Conservation (phyloP, 176 grass and related monocot genomes). For the Alopecurus myosuroides region DNA sequence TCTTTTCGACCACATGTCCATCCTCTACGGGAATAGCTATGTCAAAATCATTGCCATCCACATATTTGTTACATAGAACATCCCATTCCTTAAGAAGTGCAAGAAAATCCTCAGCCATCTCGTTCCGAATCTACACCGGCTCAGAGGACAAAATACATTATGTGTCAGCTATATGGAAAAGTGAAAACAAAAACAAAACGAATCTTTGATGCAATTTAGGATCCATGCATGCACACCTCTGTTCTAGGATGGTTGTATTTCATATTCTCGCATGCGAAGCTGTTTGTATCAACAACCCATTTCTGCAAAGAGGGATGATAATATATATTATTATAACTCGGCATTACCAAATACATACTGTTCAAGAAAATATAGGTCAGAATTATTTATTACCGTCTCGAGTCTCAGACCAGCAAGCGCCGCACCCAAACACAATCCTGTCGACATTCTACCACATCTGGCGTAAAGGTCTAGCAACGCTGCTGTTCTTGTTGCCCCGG, state of each 20-base stretch:
- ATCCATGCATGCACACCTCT: conserved; percentile 31
- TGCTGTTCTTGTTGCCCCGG: conserved; percentile 23
- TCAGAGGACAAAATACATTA: background rate
- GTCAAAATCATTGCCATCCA: background rate
- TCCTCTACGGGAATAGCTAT: too few relatives aligned
- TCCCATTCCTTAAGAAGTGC: conserved; percentile 57
- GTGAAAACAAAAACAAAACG: too few relatives aligned
- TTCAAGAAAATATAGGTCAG: background rate
- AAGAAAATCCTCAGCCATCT: conserved; percentile 73
- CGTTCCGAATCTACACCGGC: conserved; percentile 51
- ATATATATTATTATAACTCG: background rate
- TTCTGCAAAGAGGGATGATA: conserved; percentile 18
- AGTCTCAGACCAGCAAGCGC: conserved; percentile 60
- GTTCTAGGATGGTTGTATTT: conserved; percentile 72
- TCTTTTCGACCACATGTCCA: conserved; percentile 52
- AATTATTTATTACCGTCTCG: conserved; percentile 48
- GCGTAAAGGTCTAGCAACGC: conserved; percentile 76
- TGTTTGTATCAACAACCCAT: conserved; percentile 78
- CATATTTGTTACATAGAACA: conserved; percentile 38
- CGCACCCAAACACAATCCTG: conserved; percentile 68
- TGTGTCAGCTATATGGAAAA: background rate
- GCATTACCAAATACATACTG: background rate
- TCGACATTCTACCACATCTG: conserved; percentile 91
- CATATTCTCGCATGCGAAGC: conserved; percentile 56
- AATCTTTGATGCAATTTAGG: background rate